These are phyloP conservation scores for Chalciporus chontae DNA, from an alignment of 768 basidiomycete species.

Conservation along the genomic window DNA sequence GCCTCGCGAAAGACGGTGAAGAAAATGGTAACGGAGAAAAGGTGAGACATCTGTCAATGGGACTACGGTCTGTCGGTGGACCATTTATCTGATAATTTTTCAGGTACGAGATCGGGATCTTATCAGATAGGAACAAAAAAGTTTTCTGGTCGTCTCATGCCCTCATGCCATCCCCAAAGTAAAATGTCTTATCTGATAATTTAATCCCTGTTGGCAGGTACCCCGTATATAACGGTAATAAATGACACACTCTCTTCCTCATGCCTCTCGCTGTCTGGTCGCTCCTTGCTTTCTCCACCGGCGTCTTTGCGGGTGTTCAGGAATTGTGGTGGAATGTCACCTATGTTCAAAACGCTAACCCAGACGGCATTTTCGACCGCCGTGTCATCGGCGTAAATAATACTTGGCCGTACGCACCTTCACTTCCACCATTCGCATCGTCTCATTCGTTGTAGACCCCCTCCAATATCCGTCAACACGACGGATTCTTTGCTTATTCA, in stretches of 20 bases:
- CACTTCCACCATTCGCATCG: not conserved
- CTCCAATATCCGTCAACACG: conserved; percentile 69
- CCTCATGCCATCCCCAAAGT: no score
- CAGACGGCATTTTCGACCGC: conserved; percentile 76
- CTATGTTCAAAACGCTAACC: conserved; percentile 74
- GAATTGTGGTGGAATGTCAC: conserved; percentile 92
- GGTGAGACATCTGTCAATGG: conserved; percentile 68
- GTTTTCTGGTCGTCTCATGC: no score
- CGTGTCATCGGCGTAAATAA: conserved; percentile 85
- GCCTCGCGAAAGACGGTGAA: conserved; percentile 97
- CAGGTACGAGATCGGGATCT: not conserved
- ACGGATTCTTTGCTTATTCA: conserved; percentile 78
- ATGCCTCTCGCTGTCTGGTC: conserved; percentile 7
- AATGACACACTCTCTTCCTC: not conserved
- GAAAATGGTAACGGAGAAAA: conserved; percentile 92
- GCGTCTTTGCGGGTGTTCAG: conserved; percentile 58
- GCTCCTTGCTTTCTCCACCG: conserved; percentile 25
- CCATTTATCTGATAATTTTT: conserved; percentile 14
- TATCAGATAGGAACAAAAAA: no score
- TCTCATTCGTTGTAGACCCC: conserved; percentile 51
- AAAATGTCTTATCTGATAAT: conserved; percentile 5
- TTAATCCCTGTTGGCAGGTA: not conserved
- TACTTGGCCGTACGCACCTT: conserved; percentile 80
- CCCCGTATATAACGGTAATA: not conserved
- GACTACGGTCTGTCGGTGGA: no score